Evolutionary conservation across 176 grass and related monocot genomes (phyloP), one percentile per base, ranked within the genome.

Genomic region (Themeda triandra): DNA sequence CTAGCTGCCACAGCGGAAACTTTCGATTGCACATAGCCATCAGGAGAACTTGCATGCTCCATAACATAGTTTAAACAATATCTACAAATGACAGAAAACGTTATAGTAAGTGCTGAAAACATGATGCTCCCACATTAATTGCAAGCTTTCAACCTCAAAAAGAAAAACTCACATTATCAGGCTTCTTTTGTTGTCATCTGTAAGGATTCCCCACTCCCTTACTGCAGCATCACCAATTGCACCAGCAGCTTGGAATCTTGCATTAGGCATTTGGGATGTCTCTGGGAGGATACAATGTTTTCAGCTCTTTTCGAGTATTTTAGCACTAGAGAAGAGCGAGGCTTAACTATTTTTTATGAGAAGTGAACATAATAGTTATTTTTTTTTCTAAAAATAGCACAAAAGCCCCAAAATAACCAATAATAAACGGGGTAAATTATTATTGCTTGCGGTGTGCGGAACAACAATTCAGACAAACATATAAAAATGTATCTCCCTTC

Each of bases 201-300:
- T 86, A 87, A 98, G 89, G 53, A 95, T 86, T 87, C 93, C 96
- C 96, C 96, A 98, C 74, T 98, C 96, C 76, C 96, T 95, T 89
- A 98, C 87, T 81, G 96, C 93, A 44, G 96, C 93, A 89, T 95
- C 96, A 87, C 91, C 93, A 89, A 98, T 93, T 85, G 96, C 87
- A 83, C 93, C 91, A 17, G 96, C 93, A 87, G 93, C 96, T 87
- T 98, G 96, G 85, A 98, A 98, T 84, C 91, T 95, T 62, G 96
- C 96, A 92, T 88, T 93, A 63, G 96, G 85, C 77, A 93, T 73
- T 84, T 81, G 72, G 29, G 96, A 98, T 77, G 89, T 91, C 83
- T 98, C 93, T 98, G 83, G 68, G 69, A 91, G 59, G 81, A 85
- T 69, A 70, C 27, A 71, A 80, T 33, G 6, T 44, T 44, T 71